These are phyloP conservation scores for Petrea volubilis DNA, from an alignment of 257 asterid genomes.

Conservation along the genomic window DNA sequence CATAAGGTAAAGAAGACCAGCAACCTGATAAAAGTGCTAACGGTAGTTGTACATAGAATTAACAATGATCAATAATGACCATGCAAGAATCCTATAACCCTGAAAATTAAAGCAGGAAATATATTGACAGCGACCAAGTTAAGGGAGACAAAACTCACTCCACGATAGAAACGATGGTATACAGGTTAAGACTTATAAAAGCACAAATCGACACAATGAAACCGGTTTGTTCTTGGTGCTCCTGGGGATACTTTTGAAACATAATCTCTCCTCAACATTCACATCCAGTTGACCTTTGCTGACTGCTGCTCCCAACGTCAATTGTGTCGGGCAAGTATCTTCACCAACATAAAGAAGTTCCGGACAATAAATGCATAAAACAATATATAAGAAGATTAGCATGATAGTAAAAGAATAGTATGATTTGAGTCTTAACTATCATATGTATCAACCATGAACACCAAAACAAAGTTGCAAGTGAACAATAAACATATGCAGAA, in stretches of 20 bases:
- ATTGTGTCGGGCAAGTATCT: conserved; percentile 96
- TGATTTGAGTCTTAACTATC: neutral
- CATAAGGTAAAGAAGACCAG: neutral
- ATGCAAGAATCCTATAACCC: neutral
- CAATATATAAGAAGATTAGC: neutral
- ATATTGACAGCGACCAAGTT: neutral
- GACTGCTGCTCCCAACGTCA: conserved; percentile 73
- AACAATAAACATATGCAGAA: too few species aligned
- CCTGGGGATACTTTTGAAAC: neutral
- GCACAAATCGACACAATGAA: conserved; percentile 3
- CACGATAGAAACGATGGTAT: conserved; percentile 30
- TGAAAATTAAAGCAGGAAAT: neutral
- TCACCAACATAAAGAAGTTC: conserved; percentile 13
- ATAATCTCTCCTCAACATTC: conserved; percentile 47
- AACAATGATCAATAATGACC: neutral
- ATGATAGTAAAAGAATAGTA: too few species aligned
- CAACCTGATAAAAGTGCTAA: neutral
- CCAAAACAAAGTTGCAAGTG: too few species aligned
- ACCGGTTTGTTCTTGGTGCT: conserved; percentile 13
- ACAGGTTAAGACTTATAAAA: conserved; percentile 27
- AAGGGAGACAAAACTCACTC: neutral
- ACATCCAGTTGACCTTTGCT: conserved; percentile 77
- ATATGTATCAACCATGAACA: neutral
- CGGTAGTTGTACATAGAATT: neutral
- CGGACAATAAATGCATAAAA: neutral